Conservation (phyloP, 139 green algal species). For the Pleodorina starrii region DNA sequence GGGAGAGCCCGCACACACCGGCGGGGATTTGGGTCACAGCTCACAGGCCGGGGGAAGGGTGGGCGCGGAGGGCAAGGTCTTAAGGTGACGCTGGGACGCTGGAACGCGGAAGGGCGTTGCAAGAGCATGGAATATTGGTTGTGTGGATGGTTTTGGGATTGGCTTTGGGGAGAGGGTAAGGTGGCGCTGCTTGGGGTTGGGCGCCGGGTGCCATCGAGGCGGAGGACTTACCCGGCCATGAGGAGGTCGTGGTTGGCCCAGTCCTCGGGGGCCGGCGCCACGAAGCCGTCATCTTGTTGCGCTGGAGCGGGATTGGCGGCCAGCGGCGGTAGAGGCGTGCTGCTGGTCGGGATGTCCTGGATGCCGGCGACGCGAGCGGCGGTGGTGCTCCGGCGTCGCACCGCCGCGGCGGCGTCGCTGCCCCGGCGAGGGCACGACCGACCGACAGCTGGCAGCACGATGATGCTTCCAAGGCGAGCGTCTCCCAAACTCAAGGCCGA, state of each 20-base stretch:
- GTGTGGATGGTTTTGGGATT: too few species aligned
- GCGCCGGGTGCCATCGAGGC: too few species aligned
- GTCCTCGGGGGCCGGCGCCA: slow-evolving; percentile 26
- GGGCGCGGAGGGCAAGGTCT: too few species aligned
- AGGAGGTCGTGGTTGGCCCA: slow-evolving; percentile 29
- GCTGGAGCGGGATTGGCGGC: not conserved
- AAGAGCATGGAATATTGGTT: too few species aligned
- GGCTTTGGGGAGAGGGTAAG: too few species aligned
- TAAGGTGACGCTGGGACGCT: too few species aligned
- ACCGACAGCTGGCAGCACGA: not conserved
- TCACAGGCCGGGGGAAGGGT: too few species aligned
- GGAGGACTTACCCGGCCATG: slow-evolving; percentile 42
- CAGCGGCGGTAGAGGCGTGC: not conserved
- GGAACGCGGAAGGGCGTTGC: too few species aligned
- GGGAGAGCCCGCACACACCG: too few species aligned
- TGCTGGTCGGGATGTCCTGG: not conserved
- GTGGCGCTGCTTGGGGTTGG: too few species aligned
- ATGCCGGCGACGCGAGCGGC: not conserved
- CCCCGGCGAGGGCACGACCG: not conserved
- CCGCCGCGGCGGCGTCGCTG: slow-evolving; percentile 4
- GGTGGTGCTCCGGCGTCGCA: not conserved
- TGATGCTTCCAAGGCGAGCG: not conserved
- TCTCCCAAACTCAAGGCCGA: not conserved
- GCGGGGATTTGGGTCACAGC: too few species aligned
- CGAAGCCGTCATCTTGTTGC: slow-evolving; percentile 12